Percentiles rank a stretch among this genome's conserved stretches.
phyloP scores from a whole-genome alignment of 805 yeast species.

The Zygoascus ofunaensis region DNA sequence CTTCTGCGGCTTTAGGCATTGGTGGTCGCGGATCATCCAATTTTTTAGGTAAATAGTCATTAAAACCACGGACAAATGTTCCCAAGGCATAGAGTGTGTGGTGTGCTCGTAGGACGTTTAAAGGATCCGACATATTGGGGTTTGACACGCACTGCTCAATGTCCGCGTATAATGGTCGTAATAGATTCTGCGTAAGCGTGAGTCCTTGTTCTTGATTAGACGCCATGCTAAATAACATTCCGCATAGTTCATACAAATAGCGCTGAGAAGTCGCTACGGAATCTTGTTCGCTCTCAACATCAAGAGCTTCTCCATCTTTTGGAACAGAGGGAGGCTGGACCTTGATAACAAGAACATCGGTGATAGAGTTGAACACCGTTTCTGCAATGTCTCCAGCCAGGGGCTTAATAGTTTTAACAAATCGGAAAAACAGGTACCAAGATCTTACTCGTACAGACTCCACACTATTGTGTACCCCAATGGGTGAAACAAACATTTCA shows the following conservation, averaged over 20 bases:
- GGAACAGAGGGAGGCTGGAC: slow-evolving; percentile 40
- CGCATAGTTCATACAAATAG: slow-evolving; percentile 78
- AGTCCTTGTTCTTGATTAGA: slow-evolving; percentile 36
- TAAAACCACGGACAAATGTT: slow-evolving; percentile 75
- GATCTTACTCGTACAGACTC: slow-evolving; percentile 73
- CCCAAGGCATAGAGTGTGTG: slow-evolving; percentile 85
- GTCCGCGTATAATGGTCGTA: slow-evolving; percentile 66
- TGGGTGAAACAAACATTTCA: slow-evolving; percentile 67
- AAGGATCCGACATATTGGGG: slow-evolving; percentile 28
- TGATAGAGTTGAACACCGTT: slow-evolving; percentile 51
- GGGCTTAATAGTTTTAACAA: slow-evolving; percentile 69
- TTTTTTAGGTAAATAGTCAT: slow-evolving; percentile 1
- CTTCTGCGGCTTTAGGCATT: slow-evolving; percentile 29
- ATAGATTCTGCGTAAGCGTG: slow-evolving; percentile 50
- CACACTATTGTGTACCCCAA: slow-evolving; percentile 69
- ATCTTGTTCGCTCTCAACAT: slow-evolving; percentile 18
- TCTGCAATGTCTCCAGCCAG: slow-evolving; percentile 45
- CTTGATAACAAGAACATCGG: slow-evolving; percentile 51
- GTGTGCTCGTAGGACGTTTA: slow-evolving; percentile 63
- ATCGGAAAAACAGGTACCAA: slow-evolving; percentile 84
- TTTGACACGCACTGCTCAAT: slow-evolving; percentile 45
- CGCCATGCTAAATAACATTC: slow-evolving; percentile 54
- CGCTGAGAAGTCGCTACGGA: slow-evolving; percentile 42
- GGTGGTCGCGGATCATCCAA: slow-evolving; percentile 20
- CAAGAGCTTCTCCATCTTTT: slow-evolving; percentile 43